These are phyloP conservation scores for Auricularia sp. DNA, from an alignment of 768 basidiomycete genomes.

Conservation along the genomic window DNA sequence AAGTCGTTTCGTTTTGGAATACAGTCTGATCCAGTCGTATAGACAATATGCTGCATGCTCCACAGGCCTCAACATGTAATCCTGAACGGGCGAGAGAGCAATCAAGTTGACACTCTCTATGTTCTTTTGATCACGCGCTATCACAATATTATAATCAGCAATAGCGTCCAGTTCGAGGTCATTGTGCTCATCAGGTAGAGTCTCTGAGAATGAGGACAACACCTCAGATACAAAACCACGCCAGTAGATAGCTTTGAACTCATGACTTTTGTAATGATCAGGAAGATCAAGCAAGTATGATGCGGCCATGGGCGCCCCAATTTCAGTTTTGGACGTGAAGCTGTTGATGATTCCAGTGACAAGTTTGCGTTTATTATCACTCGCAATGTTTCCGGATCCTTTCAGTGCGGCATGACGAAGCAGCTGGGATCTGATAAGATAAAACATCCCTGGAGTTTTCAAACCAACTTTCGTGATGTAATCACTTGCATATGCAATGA, in stretches of 20 bases:
- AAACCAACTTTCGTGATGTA: slow-evolving; percentile 33
- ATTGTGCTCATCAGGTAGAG: too few relatives aligned
- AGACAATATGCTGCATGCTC: not conserved
- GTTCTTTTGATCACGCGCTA: not conserved
- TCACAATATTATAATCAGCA: not conserved
- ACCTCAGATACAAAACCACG: not conserved
- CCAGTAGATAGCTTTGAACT: slow-evolving; percentile 2
- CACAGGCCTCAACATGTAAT: not conserved
- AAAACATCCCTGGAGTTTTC: slow-evolving; percentile 30
- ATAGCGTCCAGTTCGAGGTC: too few relatives aligned
- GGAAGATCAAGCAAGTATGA: not conserved
- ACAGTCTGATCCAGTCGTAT: not conserved
- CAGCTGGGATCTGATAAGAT: slow-evolving; percentile 18
- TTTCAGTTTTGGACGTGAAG: not conserved
- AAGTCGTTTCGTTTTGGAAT: not conserved
- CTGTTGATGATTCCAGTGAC: not conserved
- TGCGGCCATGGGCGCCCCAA: slow-evolving; percentile 1
- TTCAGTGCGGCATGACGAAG: slow-evolving; percentile 16
- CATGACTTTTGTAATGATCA: slow-evolving; percentile 3
- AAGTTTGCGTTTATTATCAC: not conserved
- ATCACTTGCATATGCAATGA: slow-evolving; percentile 31
- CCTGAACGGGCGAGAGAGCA: not conserved
- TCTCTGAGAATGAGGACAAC: not conserved
- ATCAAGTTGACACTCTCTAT: not conserved
- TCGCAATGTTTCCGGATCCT: not conserved